phyloP scores from a whole-genome alignment of 2,329 filamentous ascomycete genomes.

The Apiospora marii region DNA sequence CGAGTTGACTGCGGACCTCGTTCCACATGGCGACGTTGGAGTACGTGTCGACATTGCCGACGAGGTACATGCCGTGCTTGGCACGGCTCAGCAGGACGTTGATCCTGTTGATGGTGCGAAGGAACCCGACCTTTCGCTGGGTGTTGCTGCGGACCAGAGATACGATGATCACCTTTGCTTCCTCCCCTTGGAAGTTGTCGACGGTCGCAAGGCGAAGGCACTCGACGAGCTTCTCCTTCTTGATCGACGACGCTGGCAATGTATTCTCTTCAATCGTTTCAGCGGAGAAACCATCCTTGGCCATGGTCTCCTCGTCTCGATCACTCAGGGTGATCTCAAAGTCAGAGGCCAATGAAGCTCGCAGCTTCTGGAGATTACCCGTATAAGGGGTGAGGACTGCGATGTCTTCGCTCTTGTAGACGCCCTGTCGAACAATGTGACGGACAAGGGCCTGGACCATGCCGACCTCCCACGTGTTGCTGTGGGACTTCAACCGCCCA shows the following conservation, averaged over 20 bases:
- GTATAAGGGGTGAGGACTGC: constrained; percentile 74
- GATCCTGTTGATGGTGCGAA: constrained; percentile 71
- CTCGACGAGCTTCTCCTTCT: constrained; percentile 54
- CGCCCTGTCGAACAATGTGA: constrained; percentile 71
- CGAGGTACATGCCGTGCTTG: constrained; percentile 75
- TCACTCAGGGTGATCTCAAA: constrained; percentile 71
- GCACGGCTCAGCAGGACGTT: constrained; percentile 74
- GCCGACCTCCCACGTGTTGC: constrained; percentile 67
- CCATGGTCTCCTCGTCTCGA: constrained; percentile 64
- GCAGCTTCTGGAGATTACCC: constrained; percentile 63
- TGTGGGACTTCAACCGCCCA: constrained; percentile 52
- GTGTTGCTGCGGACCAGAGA: constrained; percentile 76
- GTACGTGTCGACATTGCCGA: constrained; percentile 71
- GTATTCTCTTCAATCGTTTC: background rate
- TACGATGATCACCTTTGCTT: constrained; percentile 74
- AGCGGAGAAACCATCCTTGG: constrained; percentile 41
- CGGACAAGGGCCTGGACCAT: constrained; percentile 69
- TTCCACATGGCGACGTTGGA: constrained; percentile 68
- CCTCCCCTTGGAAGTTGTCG: constrained; percentile 82
- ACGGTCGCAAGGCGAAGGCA: constrained; percentile 68
- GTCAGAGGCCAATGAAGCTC: constrained; percentile 49
- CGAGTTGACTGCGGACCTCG: constrained; percentile 62
- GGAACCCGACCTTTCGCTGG: constrained; percentile 66
- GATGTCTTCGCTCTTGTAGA: constrained; percentile 67
- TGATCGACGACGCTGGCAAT: background rate